Base-by-base conservation (phyloP, 371 early-diverging fungal species). In the Batkoa obscura region DNA sequence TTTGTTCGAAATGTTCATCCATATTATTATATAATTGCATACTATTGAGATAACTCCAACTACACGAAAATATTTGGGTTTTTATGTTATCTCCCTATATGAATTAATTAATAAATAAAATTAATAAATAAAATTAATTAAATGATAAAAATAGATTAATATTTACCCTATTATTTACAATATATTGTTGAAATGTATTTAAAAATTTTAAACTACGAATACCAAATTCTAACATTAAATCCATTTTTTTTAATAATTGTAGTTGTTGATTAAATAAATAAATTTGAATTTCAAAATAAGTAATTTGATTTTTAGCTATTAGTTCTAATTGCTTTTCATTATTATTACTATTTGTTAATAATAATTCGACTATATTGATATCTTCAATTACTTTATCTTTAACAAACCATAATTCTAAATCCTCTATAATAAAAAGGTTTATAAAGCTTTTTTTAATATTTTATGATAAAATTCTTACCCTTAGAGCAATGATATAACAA, bases 401-500 rank as follows among this genome's bases (percentile, higher is more conserved):
- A n/a, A 3, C n/a, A 45, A n/a, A n/a, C 15, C 17, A 15, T 13
- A 39, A 39, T 5, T 39, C 13, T 23, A 53, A 4, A 39, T 53
- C 2, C 45, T 56, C 43, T n/a, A 45, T 3, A 45, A 45, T 15
- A 8, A n/a, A 15, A 4, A 45, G 4, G 3, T 15, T 39, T 8
- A 39, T 5, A 39, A 34, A 15, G 10, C 5, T 46, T 4, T 46
- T 9, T 46, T 46, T 15, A 9, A 49, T 4, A 49, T 3, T 49
- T 3, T 4, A 33, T 15, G 17, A 45, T 4, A n/a, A 45, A 45
- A 30, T 5, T 34, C n/a, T 41, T 66, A 76, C 79, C 78, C 72
- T 70, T 62, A n/a, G 90, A 69, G 8, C 87, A 79, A 64, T 95
- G 91, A 57, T 80, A 81, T 60, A 87, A 92, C 0, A 82, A 80